These are phyloP conservation scores for Ustilaginoidea virens DNA, from an alignment of 2,329 filamentous ascomycete genomes.

Conservation along the genomic window DNA sequence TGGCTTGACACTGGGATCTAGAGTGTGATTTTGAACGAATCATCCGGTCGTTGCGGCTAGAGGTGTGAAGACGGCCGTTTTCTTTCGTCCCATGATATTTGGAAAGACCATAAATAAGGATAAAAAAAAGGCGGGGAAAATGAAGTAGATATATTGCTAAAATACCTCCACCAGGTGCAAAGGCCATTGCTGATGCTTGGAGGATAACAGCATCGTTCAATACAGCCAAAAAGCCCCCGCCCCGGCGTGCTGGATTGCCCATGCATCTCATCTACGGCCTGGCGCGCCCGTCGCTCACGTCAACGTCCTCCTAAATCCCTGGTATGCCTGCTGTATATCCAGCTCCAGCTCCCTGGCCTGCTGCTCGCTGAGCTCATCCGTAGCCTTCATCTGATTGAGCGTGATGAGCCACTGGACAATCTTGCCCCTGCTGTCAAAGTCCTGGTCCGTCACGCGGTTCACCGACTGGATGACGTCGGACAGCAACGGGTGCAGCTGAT, in stretches of 20 bases:
- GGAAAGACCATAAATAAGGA: background rate
- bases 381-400: conserved; percentile 93
- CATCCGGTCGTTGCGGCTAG: too few relatives aligned
- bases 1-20: too few relatives aligned
- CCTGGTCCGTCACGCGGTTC: conserved; percentile 88
- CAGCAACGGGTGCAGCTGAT: conserved; percentile 86
- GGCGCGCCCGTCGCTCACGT: conserved; percentile 21
- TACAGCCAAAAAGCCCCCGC: too few relatives aligned
- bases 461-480: conserved; percentile 95
- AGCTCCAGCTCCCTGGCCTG: conserved; percentile 80
- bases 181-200: too few relatives aligned
- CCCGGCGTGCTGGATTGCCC: too few relatives aligned
- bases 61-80: too few relatives aligned
- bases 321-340: conserved; percentile 88
- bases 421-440: conserved; percentile 91
- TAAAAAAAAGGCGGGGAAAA: background rate
- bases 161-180: too few relatives aligned
- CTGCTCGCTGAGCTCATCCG: conserved; percentile 75
- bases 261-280: background rate
- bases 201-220: too few relatives aligned
- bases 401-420: conserved; percentile 98
- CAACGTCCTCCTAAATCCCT: conserved; percentile 77
- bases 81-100: background rate
- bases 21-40: too few relatives aligned
- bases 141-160: background rate